Conservation (phyloP, 2,329 filamentous ascomycete species). For the Emmonsiellopsis sp. region DNA sequence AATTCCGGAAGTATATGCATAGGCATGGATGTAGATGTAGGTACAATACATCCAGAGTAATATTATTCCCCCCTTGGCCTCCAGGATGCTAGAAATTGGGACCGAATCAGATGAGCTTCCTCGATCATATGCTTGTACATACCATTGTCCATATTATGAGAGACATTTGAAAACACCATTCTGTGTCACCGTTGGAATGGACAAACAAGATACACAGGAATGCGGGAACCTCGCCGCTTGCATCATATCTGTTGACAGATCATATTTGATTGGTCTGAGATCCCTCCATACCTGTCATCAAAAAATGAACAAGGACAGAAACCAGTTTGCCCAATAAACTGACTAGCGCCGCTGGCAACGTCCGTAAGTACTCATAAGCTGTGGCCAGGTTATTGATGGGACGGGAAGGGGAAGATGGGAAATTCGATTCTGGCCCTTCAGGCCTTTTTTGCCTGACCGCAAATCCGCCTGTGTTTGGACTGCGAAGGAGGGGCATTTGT, state of each 20-base stretch:
- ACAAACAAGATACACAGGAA: not conserved
- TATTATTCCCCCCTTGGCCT: too few relatives aligned
- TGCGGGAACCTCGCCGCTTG: not conserved
- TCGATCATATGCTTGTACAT: too few relatives aligned
- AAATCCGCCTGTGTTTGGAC: not conserved
- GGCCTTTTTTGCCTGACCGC: not conserved
- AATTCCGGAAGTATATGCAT: too few relatives aligned
- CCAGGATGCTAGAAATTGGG: too few relatives aligned
- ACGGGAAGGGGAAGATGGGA: too few relatives aligned
- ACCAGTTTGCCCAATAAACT: not conserved
- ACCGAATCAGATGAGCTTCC: too few relatives aligned
- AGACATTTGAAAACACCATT: not conserved
- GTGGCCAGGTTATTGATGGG: too few relatives aligned
- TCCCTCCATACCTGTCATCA: not conserved
- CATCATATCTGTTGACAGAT: not conserved
- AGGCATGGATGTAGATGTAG: too few relatives aligned
- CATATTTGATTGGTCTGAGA: not conserved
- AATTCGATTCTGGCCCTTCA: too few relatives aligned
- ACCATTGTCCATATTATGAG: not conserved
- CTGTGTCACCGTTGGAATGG: not conserved
- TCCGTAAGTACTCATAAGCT: too few relatives aligned
- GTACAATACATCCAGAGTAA: too few relatives aligned
- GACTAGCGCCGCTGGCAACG: not conserved
- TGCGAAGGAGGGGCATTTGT: not conserved
- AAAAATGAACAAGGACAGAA: not conserved